Percentiles rank a stretch among this genome's conserved stretches.
Conservation (phyloP, 2,329 filamentous ascomycete genomes). For the Aureobasidium leucospermi region DNA sequence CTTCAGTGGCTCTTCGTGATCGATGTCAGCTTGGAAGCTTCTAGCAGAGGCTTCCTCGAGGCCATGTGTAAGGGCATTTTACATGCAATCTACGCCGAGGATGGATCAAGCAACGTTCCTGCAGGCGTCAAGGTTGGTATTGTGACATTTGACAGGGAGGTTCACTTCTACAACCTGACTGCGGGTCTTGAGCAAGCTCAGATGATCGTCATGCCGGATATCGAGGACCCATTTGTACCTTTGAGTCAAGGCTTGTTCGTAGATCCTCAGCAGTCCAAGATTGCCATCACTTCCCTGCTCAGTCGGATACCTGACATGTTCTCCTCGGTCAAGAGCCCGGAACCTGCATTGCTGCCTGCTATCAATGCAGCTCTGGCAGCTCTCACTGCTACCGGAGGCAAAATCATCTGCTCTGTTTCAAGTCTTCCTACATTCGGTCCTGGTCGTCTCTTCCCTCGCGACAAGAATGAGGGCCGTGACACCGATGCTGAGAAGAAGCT, state of each 20-base stretch:
- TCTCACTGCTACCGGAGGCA: conserved; percentile 79
- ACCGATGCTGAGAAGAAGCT: conserved; percentile 90
- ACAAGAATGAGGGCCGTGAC: conserved; percentile 82
- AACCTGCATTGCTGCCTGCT: conserved; percentile 78
- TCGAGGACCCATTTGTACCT: conserved; percentile 93
- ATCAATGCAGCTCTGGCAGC: conserved; percentile 79
- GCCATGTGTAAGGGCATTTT: conserved; percentile 86
- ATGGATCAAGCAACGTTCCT: conserved; percentile 50
- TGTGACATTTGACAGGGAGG: conserved; percentile 90
- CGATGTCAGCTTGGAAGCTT: conserved; percentile 85
- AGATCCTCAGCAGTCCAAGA: conserved; percentile 82
- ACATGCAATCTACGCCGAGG: conserved; percentile 69
- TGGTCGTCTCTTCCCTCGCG: conserved; percentile 73
- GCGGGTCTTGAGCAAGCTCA: conserved; percentile 76
- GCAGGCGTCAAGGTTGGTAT: conserved; percentile 83
- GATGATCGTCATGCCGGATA: conserved; percentile 97
- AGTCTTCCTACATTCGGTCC: conserved; percentile 90
- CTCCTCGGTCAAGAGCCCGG: conserved; percentile 78
- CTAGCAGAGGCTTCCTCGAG: conserved; percentile 83
- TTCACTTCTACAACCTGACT: conserved; percentile 96
- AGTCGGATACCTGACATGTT: conserved; percentile 79
- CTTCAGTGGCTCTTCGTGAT: conserved; percentile 85
- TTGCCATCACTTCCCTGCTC: conserved; percentile 82
- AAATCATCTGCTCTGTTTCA: conserved; percentile 80
- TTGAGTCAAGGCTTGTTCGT: conserved; percentile 89